These are phyloP conservation scores for Neoarthrinium moseri DNA, from an alignment of 2,329 filamentous ascomycete species.

Conservation along the genomic window DNA sequence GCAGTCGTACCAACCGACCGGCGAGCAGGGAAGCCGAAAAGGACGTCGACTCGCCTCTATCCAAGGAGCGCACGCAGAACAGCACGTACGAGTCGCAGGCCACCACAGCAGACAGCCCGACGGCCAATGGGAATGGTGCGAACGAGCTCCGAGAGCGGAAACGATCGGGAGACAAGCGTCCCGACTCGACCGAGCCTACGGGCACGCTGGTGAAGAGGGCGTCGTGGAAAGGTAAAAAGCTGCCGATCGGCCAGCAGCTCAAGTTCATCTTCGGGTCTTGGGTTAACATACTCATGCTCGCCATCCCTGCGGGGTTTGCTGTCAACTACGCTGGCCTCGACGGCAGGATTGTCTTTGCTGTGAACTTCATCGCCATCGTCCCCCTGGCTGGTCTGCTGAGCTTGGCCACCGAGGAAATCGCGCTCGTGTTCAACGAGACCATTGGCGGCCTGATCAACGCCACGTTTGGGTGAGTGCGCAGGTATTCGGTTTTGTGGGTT, in stretches of 20 bases:
- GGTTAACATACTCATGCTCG: constrained; percentile 80
- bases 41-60: not conserved
- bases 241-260: no score
- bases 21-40: constrained; percentile 16
- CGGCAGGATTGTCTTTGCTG: constrained; percentile 62
- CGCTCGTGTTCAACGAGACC: constrained; percentile 77
- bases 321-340: constrained; percentile 61
- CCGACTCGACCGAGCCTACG: constrained; percentile 3
- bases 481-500: not conserved
- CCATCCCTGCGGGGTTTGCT: constrained; percentile 77
- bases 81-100: constrained; percentile 18
- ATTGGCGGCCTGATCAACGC: constrained; percentile 88
- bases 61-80: constrained; percentile 6
- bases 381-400: constrained; percentile 84
- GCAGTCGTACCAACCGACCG: not conserved
- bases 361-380: constrained; percentile 94
- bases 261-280: constrained; percentile 79
- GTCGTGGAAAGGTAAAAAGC: no score
- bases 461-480: constrained; percentile 66
- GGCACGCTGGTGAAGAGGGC: not conserved
- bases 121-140: not conserved
- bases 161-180: not conserved
- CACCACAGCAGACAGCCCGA: constrained; percentile 12
- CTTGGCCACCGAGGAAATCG: constrained; percentile 88
- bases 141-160: not conserved